Conservation (phyloP, 768 basidiomycete species). For the Boletus subparvulus region DNA sequence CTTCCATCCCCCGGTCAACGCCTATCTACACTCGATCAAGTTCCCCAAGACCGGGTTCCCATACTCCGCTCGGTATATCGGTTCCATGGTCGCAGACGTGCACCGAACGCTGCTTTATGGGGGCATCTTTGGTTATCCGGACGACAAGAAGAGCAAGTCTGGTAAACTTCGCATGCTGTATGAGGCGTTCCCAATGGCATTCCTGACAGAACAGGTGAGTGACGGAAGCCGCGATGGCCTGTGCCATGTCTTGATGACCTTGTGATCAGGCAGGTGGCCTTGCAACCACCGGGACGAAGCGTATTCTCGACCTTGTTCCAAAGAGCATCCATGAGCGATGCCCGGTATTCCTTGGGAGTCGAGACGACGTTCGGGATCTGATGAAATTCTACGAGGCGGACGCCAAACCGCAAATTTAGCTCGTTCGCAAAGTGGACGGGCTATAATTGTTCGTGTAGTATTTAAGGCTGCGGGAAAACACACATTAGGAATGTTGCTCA, state of each 20-base stretch:
- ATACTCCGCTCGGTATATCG: conserved; percentile 92
- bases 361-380: conserved; percentile 90
- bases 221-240: not conserved
- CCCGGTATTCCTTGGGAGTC: conserved; percentile 90
- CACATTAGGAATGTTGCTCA: not conserved
- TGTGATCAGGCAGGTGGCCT: conserved; percentile 81
- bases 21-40: conserved; percentile 91
- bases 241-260: not conserved
- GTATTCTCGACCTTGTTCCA: conserved; percentile 90
- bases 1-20: conserved; percentile 78
- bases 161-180: conserved; percentile 95
- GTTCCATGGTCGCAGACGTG: conserved; percentile 99
- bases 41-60: conserved; percentile 75
- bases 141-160: conserved; percentile 95
- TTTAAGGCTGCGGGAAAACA: not conserved
- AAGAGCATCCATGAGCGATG: conserved; percentile 88
- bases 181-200: conserved; percentile 98
- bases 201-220: conserved; percentile 84
- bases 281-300: conserved; percentile 91
- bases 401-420: conserved; percentile 14
- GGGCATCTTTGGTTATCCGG: conserved; percentile 97
- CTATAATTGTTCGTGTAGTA: conserved; percentile 9
- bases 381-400: conserved; percentile 74
- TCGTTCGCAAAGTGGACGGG: not conserved
- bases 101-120: conserved; percentile 96